Evolutionary conservation across 225 moss, liverwort and hornwort species (phyloP).

Genomic region (Straminergon stramineum): DNA sequence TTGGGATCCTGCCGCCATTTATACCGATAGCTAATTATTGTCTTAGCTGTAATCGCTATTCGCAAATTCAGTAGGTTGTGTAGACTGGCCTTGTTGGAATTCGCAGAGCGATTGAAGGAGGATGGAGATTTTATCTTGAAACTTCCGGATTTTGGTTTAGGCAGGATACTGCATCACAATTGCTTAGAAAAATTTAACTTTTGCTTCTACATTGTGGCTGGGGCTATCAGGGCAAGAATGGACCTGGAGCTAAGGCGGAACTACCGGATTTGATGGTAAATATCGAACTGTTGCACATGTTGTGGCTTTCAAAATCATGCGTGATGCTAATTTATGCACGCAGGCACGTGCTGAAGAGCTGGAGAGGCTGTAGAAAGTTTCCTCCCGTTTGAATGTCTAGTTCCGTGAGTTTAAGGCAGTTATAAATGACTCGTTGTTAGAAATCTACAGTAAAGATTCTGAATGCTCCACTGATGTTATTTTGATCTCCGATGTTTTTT

Average conservation of each 20-base stretch:
- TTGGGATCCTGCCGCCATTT: neutral
- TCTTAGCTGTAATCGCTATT: neutral
- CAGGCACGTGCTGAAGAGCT: neutral
- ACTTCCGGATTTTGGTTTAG: neutral
- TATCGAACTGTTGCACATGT: neutral
- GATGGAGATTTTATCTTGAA: neutral
- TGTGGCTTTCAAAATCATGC: neutral
- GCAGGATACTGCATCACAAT: neutral
- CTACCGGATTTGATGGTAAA: conserved; percentile 53
- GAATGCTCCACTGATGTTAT: neutral
- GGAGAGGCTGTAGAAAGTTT: neutral
- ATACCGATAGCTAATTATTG: neutral
- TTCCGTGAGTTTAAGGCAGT: neutral
- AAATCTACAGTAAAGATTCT: neutral
- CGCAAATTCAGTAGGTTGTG: neutral
- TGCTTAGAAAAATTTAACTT: neutral
- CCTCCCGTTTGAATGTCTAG: neutral
- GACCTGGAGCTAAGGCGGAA: conserved; percentile 4
- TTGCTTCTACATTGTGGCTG: neutral
- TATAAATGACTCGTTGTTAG: neutral
- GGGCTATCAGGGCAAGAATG: conserved; percentile 20
- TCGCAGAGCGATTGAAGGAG: neutral
- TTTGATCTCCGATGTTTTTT: neutral
- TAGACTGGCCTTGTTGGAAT: neutral
- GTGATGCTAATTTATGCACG: neutral